A percentile compares a stretch with the other conserved stretches of the same genome.
Evolutionary conservation across 805 yeast genomes (phyloP).

Genomic region (Starmerella khaoyaiensis): DNA sequence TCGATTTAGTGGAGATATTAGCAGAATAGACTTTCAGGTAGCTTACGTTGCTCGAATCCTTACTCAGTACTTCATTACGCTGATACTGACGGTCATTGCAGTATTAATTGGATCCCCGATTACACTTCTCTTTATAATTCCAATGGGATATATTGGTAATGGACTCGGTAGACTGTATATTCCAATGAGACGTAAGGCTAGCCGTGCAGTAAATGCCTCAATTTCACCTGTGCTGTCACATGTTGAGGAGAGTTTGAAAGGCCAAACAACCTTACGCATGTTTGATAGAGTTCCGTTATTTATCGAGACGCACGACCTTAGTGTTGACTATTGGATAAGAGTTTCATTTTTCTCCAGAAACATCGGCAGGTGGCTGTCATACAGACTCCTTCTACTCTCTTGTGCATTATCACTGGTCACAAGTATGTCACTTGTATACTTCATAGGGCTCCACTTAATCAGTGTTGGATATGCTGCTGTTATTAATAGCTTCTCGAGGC

Average conservation of each 20-base stretch:
- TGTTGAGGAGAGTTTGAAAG: conserved; percentile 66
- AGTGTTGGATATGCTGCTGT: conserved; percentile 84
- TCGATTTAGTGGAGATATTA: conserved; percentile 71
- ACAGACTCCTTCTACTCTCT: conserved; percentile 72
- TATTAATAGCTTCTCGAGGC: conserved; percentile 73
- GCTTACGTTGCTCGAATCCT: conserved; percentile 45
- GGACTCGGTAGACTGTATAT: conserved; percentile 59
- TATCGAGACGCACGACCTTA: conserved; percentile 27
- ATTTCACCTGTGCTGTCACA: conserved; percentile 70
- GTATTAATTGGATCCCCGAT: conserved; percentile 55
- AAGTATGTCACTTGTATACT: conserved; percentile 56
- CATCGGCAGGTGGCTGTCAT: conserved; percentile 86
- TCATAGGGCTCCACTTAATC: conserved; percentile 45
- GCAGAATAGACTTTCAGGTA: conserved; percentile 56
- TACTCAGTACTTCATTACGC: conserved; percentile 37
- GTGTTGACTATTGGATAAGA: conserved; percentile 23
- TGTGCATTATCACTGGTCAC: conserved; percentile 68
- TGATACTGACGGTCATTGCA: conserved; percentile 44
- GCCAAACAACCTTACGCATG: conserved; percentile 65
- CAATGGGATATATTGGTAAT: conserved; percentile 41
- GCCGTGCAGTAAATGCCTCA: conserved; percentile 55
- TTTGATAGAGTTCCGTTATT: conserved; percentile 55
- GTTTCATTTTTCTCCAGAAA: conserved; percentile 61
- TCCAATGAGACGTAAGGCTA: conserved; percentile 59
- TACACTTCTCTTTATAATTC: conserved; percentile 49